Evolutionary conservation across 441 rosid genomes (phyloP), one percentile per base, ranked within the genome.

Genomic region (Gossypium davidsonii): DNA sequence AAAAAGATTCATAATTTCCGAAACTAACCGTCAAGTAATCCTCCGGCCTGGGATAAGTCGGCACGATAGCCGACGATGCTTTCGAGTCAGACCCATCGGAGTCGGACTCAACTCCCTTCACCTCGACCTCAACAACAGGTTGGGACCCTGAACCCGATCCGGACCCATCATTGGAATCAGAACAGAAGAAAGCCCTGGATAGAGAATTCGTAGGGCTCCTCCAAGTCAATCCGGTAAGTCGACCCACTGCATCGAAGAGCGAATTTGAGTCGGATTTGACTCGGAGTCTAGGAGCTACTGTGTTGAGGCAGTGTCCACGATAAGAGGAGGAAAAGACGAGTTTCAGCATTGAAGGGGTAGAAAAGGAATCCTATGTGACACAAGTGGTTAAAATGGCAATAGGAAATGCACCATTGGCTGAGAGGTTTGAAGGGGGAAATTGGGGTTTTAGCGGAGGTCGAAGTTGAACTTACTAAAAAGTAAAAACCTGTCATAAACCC

Each of bases 401-500:
- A 46, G 42, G 12, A 67, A 31, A 69, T 52, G 74, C 72, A 39
- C 78, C 81, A 72, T 78, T 59, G 73, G 68, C 39, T 14, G 15
- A 73, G 61, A 28, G 76, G 12, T 11, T 72, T 74, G 72, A 28
- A 58, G 67, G 51, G 26, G 78, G 39, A 67, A 44, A 58, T 18
- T 10, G 12, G 70, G 72, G 58, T 63, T 28, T 70, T 2, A 28
- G 52, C 57, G 48, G 78, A 53, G 55, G 39, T 48, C 37, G 39
- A 74, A 58, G 25, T 58, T 72, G 48, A 72, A 72, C 31, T 51
- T 34, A 28, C 59, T 64, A 81, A 94, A 92, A 84, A 18, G 11
- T 53, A 53, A 53, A 46, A 18, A 18, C 97, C 92, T 90, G 81
- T 82, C 95, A 85, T 90, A 94, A 94, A 89, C 97, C 98, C 95